Base-by-base conservation (phyloP, 2,329 filamentous ascomycete species). In the Coniella lustricola region DNA sequence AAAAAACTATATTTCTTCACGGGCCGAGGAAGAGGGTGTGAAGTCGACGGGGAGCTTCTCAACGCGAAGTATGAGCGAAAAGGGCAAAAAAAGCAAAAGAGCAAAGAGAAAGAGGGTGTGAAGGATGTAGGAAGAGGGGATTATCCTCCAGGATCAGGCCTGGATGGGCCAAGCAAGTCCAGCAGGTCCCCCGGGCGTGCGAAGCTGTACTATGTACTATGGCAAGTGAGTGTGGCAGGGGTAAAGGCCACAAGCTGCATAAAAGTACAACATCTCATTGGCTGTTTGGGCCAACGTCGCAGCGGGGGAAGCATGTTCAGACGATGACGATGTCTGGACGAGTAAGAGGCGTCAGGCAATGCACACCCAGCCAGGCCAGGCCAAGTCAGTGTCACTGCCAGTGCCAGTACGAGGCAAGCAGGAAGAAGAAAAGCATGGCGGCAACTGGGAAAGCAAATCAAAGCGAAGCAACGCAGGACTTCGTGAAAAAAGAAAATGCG, bases 191-290 rank as follows among this genome's bases (percentile, higher is more conserved):
- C n/a, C n/a, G 42, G n/a, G 38, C 14, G n/a, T 25, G 14, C 25
- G 21, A n/a, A 21, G 32, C 34, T n/a, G n/a, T n/a, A n/a, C n/a
- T n/a, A n/a, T n/a, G n/a, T n/a, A n/a, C n/a, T n/a, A n/a, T n/a
- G n/a, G n/a, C n/a, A 37, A 46, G 43, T 43, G 44, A 42, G 42
- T 18, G 46, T 20, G 38, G 21, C 9, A 42, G 33, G 34, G 44
- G 35, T 29, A 49, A 40, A 34, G 17, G 45, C 44, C 39, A 41
- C 37, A 31, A n/a, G 43, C 44, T 9, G 14, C 22, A 21, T 21
- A 18, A 46, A 31, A 46, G 43, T 44, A 50, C 44, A 44, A 45
- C 33, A 47, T 36, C 32, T 50, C 31, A 53, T 50, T 50, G 51
- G 48, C 21, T 45, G 3, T 12, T 20, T 5, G 5, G 14, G 18